Conservation (phyloP, 1,139 yeast genomes). For the Nakaseomyces nivariensis region DNA sequence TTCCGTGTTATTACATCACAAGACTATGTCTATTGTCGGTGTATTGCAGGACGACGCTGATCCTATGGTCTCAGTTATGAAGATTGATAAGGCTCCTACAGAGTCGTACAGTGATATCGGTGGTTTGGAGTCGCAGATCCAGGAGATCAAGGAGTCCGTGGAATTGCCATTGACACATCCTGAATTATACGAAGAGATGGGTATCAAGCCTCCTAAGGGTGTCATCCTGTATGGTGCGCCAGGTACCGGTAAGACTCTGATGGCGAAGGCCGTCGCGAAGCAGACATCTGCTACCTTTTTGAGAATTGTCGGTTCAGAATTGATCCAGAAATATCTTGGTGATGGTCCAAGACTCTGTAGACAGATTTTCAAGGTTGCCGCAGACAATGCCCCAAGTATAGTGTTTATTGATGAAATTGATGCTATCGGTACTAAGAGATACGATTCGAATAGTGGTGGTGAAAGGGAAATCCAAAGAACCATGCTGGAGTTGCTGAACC, state of each 20-base stretch:
- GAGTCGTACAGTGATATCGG: conserved; percentile 97
- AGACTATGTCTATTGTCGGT: conserved; percentile 90
- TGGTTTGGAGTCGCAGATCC: conserved; percentile 91
- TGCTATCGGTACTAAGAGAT: conserved; percentile 96
- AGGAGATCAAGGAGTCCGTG: conserved; percentile 96
- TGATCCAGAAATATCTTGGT: conserved; percentile 93
- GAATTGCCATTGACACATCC: conserved; percentile 97
- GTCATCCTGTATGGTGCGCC: conserved; percentile 98
- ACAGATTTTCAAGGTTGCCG: conserved; percentile 93
- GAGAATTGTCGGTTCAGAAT: conserved; percentile 93
- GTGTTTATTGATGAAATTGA: conserved; percentile 98
- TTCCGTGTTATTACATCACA: conserved; percentile 89
- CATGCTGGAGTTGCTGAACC: conserved; percentile 93
- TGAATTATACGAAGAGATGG: conserved; percentile 97
- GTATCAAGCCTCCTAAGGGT: conserved; percentile 98
- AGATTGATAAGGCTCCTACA: conserved; percentile 92
- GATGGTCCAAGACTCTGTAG: conserved; percentile 95
- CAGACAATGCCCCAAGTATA: conserved; percentile 94
- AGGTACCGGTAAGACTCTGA: conserved; percentile 94
- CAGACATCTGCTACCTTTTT: conserved; percentile 94
- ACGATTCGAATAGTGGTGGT: conserved; percentile 93
- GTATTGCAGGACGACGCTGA: conserved; percentile 95
- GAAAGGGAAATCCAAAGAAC: conserved; percentile 98
- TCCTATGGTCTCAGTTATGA: conserved; percentile 97
- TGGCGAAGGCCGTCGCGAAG: conserved; percentile 98